Conservation (phyloP, 345 rosid genomes). For the Camelina hispida region DNA sequence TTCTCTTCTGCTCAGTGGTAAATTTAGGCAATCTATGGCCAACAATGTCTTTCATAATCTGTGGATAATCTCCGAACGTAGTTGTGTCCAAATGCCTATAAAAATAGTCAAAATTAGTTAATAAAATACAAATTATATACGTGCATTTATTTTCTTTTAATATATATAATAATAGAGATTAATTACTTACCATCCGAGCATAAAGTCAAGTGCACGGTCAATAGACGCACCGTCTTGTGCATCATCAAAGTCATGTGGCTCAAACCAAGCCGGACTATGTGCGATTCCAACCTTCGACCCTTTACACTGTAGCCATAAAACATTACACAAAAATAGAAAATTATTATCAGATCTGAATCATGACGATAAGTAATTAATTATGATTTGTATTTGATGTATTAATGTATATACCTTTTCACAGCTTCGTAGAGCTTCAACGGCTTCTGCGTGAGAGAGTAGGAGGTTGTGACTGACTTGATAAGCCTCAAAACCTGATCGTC, state of each 20-base stretch:
- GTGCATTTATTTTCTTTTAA: not conserved
- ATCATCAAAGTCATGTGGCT: conserved; percentile 22
- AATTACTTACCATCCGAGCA: conserved; percentile 39
- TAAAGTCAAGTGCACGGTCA: conserved; percentile 35
- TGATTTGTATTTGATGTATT: no score
- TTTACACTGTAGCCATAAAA: conserved; percentile 26
- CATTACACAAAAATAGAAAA: not conserved
- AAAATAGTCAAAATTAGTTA: not conserved
- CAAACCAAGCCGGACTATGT: conserved; percentile 46
- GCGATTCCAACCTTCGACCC: conserved; percentile 40
- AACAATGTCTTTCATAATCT: conserved; percentile 48
- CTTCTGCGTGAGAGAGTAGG: conserved; percentile 43
- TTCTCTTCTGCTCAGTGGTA: conserved; percentile 38
- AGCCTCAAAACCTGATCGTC: conserved; percentile 44
- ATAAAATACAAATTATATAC: not conserved
- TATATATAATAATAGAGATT: no score
- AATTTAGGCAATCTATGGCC: conserved; percentile 52
- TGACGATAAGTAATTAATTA: not conserved
- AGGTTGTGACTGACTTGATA: conserved; percentile 41
- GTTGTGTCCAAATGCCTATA: conserved; percentile 49
- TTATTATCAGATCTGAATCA: not conserved
- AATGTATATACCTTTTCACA: conserved; percentile 15
- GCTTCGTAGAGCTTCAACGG: conserved; percentile 31
- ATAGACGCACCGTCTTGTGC: conserved; percentile 28
- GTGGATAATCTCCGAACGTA: conserved; percentile 51